phyloP scores from a whole-genome alignment of 495 filamentous ascomycete species.

The Penicillium samsonianum region DNA sequence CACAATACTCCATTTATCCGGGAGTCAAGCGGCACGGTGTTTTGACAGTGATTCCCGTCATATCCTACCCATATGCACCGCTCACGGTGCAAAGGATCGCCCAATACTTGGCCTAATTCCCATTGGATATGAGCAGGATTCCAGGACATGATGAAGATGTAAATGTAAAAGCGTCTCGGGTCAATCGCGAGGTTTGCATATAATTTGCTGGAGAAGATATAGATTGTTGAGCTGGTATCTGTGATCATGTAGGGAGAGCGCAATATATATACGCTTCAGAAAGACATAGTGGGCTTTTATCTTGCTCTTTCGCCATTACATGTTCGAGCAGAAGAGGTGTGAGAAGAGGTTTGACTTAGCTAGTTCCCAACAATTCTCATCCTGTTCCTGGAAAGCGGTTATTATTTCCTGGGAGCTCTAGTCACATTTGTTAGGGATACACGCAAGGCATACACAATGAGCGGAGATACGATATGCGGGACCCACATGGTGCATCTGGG shows the following conservation, averaged over 20 bases:
- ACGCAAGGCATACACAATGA: too few relatives aligned
- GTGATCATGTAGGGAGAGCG: too few relatives aligned
- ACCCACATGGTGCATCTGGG: too few relatives aligned
- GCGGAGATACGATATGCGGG: too few relatives aligned
- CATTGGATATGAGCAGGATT: neutral
- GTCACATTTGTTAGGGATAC: too few relatives aligned
- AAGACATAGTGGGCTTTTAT: neutral
- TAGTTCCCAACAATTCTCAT: neutral
- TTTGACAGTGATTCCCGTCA: slow-evolving; percentile 4
- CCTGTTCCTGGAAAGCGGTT: neutral
- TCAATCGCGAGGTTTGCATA: too few relatives aligned
- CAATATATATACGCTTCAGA: neutral
- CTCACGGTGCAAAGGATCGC: neutral
- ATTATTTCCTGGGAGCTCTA: slow-evolving; percentile 2
- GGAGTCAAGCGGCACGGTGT: neutral
- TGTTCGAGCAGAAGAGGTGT: neutral
- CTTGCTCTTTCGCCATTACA: neutral
- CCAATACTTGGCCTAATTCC: slow-evolving; percentile 1
- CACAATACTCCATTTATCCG: slow-evolving; percentile 7
- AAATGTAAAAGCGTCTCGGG: too few relatives aligned
- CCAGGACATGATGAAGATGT: neutral
- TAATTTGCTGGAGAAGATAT: too few relatives aligned
- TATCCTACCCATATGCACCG: too few relatives aligned
- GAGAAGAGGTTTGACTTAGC: too few relatives aligned
- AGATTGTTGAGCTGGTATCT: too few relatives aligned